Percentiles rank a stretch among this genome's conserved stretches.
phyloP scores from a whole-genome alignment of 1,284 basidiomycete genomes.

The Stereum hirsutum region DNA sequence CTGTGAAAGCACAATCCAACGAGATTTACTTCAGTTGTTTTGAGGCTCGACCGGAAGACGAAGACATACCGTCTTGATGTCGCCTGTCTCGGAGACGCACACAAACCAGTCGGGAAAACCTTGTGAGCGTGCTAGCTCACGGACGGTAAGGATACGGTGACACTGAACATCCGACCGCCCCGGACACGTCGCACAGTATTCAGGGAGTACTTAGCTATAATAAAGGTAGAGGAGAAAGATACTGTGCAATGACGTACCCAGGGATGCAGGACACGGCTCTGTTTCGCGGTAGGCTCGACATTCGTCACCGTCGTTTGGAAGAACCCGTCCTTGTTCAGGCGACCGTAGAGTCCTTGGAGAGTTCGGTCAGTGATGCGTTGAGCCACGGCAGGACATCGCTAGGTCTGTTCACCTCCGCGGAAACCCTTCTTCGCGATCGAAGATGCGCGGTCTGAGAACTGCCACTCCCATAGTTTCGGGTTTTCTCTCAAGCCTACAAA shows the following conservation, averaged over 20 bases:
- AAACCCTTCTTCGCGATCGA: slow-evolving; percentile 40
- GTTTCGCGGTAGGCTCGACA: slow-evolving; percentile 66
- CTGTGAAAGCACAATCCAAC: slow-evolving; percentile 22
- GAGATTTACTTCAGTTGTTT: background rate
- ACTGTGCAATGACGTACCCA: slow-evolving; percentile 35
- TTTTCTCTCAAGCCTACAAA: no score
- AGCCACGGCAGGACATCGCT: background rate
- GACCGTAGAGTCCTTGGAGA: slow-evolving; percentile 47
- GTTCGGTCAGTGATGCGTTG: background rate
- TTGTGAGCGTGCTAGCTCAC: slow-evolving; percentile 68
- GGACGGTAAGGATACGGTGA: slow-evolving; percentile 32
- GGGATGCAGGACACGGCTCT: slow-evolving; percentile 56
- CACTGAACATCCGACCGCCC: background rate
- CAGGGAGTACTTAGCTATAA: slow-evolving; percentile 34
- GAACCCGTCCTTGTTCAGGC: slow-evolving; percentile 40
- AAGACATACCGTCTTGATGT: slow-evolving; percentile 46
- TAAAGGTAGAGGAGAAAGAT: background rate
- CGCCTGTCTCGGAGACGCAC: slow-evolving; percentile 41
- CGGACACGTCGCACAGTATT: slow-evolving; percentile 32
- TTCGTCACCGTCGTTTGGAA: slow-evolving; percentile 70
- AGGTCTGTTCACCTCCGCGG: slow-evolving; percentile 27
- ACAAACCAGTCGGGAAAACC: slow-evolving; percentile 67
- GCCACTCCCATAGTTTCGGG: slow-evolving; percentile 52
- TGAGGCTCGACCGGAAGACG: background rate
- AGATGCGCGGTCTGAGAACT: slow-evolving; percentile 46